phyloP scores from a whole-genome alignment of 1,139 yeast species.

The Sugiyamaella neomexicana region DNA sequence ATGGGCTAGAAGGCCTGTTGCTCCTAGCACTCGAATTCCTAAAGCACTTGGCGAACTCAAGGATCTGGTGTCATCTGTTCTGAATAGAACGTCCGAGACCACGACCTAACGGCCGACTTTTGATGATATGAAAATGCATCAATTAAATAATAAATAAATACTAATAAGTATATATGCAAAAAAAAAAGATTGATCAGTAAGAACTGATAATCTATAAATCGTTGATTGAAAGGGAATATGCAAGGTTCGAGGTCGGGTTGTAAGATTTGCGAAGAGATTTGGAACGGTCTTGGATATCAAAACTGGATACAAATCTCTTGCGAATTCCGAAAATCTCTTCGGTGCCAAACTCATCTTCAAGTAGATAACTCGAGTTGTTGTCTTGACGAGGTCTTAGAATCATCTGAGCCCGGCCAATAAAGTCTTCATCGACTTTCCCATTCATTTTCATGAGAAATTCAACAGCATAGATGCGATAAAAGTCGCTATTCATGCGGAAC shows the following conservation, averaged over 20 bases:
- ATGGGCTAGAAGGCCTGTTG: not conserved
- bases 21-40: conserved; percentile 14
- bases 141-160: conserved; percentile 5
- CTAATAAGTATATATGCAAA: conserved; percentile 7
- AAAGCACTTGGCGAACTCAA: conserved; percentile 21
- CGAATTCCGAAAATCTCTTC: conserved; percentile 34
- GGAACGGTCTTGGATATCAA: conserved; percentile 22
- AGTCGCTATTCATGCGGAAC: conserved; percentile 41
- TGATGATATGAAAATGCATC: too few species aligned
- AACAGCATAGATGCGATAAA: conserved; percentile 41
- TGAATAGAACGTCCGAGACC: conserved; percentile 5
- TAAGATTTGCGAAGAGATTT: conserved; percentile 7
- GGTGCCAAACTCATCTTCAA: conserved; percentile 25
- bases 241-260: conserved; percentile 17
- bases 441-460: conserved; percentile 39
- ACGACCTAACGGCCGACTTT: not conserved
- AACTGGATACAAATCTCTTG: conserved; percentile 30
- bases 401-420: conserved; percentile 40
- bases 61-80: conserved; percentile 18
- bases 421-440: conserved; percentile 39
- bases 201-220: too few species aligned
- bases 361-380: conserved; percentile 24
- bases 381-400: conserved; percentile 39
- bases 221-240: conserved; percentile 12
- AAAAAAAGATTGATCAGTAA: not conserved